Conservation (phyloP, 345 rosid genomes). For the Sapria himalayana region DNA sequence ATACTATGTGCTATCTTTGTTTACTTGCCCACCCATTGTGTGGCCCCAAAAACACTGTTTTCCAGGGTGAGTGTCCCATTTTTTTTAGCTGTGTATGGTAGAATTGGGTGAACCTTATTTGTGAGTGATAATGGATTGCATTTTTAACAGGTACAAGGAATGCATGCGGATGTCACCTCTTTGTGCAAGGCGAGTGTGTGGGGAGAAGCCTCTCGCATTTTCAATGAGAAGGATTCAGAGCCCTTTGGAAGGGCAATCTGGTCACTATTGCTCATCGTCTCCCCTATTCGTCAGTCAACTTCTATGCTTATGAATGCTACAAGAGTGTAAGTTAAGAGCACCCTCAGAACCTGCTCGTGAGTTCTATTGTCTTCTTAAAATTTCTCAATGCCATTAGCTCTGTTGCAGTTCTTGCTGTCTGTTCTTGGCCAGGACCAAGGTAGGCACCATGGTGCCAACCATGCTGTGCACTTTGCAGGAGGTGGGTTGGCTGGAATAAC, state of each 20-base stretch:
- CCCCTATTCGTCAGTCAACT: slow-evolving; percentile 80
- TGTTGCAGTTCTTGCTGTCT: slow-evolving; percentile 41
- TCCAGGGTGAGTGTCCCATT: no score
- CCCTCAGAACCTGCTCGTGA: no score
- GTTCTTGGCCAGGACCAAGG: slow-evolving; percentile 17
- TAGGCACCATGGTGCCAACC: slow-evolving; percentile 22
- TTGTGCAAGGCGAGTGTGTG: slow-evolving; percentile 58
- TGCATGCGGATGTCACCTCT: slow-evolving; percentile 51
- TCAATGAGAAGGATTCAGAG: slow-evolving; percentile 76
- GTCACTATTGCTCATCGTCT: slow-evolving; percentile 88
- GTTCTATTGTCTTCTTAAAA: no score
- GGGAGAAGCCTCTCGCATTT: slow-evolving; percentile 60
- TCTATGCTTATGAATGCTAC: slow-evolving; percentile 71
- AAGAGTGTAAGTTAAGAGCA: slow-evolving; percentile 48
- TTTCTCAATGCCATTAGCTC: slow-evolving; percentile 1
- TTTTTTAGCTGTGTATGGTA: no score
- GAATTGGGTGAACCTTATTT: no score
- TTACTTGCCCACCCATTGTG: no score
- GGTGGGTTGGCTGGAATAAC: slow-evolving; percentile 94
- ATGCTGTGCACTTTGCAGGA: slow-evolving; percentile 51
- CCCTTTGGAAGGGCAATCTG: slow-evolving; percentile 93
- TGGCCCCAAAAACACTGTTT: no score
- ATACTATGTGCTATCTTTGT: no score
- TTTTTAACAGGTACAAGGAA: slow-evolving; percentile 64
- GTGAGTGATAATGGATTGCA: no score